Percentiles rank a stretch among this genome's conserved stretches.
Evolutionary conservation across 2,329 filamentous ascomycete species (phyloP).

Genomic region (Hyphodiscus sp.): DNA sequence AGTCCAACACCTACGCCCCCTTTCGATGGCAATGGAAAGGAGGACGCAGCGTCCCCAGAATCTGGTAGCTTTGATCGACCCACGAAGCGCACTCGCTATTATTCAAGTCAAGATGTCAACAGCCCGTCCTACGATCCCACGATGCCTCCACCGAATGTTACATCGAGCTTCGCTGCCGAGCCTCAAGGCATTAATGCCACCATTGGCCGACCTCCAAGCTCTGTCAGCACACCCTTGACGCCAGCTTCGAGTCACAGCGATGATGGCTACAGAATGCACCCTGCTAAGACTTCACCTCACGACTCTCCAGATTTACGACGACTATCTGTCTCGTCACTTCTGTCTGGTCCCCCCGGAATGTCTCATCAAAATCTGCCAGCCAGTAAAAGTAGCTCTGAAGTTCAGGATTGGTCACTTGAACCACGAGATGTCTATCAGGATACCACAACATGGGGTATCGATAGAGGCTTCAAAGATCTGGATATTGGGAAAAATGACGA

Average conservation of each 20-base stretch:
- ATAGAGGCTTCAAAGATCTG: slow-evolving; percentile 61
- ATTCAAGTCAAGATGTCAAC: slow-evolving; percentile 4
- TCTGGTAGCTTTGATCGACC: slow-evolving; percentile 9
- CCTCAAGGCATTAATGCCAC: slow-evolving; percentile 2
- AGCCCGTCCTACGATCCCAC: slow-evolving; percentile 4
- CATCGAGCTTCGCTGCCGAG: slow-evolving; percentile 9
- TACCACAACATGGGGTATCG: slow-evolving; percentile 59
- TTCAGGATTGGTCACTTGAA: slow-evolving; percentile 13
- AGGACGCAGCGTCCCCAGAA: background rate
- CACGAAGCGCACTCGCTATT: slow-evolving; percentile 18
- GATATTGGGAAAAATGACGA: slow-evolving; percentile 70
- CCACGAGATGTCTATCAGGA: slow-evolving; percentile 27
- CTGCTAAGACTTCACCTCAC: slow-evolving; percentile 19
- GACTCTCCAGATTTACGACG: slow-evolving; percentile 40
- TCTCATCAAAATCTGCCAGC: slow-evolving; percentile 18
- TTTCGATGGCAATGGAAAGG: slow-evolving; percentile 7
- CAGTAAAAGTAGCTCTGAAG: slow-evolving; percentile 11
- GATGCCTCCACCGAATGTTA: slow-evolving; percentile 21
- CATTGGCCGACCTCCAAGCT: background rate
- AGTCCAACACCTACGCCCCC: slow-evolving; percentile 14
- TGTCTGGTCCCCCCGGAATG: slow-evolving; percentile 43
- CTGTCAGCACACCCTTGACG: slow-evolving; percentile 31
- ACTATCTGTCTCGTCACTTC: slow-evolving; percentile 59
- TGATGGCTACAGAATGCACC: slow-evolving; percentile 34
- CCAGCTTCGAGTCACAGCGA: slow-evolving; percentile 37